Evolutionary conservation across 371 early-diverging fungal species (phyloP).

Genomic region (Nematocida parisii): DNA sequence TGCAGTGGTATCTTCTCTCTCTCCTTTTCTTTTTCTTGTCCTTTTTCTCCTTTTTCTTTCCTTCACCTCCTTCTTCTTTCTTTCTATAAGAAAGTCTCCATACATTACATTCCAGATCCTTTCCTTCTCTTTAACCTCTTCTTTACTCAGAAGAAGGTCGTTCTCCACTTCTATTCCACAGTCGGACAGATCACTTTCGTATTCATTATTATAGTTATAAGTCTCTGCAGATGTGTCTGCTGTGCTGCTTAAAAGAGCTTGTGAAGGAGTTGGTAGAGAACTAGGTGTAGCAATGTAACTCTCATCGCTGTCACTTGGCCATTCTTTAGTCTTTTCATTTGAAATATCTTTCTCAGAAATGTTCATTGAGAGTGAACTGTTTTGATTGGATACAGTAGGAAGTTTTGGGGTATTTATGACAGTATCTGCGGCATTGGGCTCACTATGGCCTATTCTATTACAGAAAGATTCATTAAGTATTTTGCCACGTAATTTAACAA

Average conservation of each 20-base stretch:
- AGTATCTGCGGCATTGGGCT: not conserved
- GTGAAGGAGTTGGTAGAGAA: conserved; percentile 71
- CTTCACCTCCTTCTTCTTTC: conserved; percentile 43
- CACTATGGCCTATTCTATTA: not conserved
- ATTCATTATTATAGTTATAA: conserved; percentile 10
- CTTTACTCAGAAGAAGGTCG: conserved; percentile 59
- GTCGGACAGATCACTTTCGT: conserved; percentile 55
- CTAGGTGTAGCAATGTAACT: conserved; percentile 56
- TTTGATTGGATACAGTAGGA: not conserved
- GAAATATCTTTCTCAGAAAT: not conserved
- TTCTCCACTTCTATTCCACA: conserved; percentile 26
- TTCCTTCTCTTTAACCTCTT: conserved; percentile 63
- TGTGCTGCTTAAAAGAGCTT: conserved; percentile 56
- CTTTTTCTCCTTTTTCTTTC: conserved; percentile 35
- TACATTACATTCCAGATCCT: conserved; percentile 69
- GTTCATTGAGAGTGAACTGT: not conserved
- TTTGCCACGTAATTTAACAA: conserved; percentile 70
- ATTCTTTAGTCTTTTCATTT: not conserved
- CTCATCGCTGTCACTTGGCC: not conserved
- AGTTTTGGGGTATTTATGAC: not conserved
- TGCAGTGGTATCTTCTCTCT: conserved; percentile 59
- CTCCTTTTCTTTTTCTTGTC: conserved; percentile 59
- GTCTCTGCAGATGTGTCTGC: not conserved
- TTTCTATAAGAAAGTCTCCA: conserved; percentile 67
- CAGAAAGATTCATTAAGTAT: conserved; percentile 41